Conservation (phyloP, 352 stramenopile species). For the Plasmopara halstedii region DNA sequence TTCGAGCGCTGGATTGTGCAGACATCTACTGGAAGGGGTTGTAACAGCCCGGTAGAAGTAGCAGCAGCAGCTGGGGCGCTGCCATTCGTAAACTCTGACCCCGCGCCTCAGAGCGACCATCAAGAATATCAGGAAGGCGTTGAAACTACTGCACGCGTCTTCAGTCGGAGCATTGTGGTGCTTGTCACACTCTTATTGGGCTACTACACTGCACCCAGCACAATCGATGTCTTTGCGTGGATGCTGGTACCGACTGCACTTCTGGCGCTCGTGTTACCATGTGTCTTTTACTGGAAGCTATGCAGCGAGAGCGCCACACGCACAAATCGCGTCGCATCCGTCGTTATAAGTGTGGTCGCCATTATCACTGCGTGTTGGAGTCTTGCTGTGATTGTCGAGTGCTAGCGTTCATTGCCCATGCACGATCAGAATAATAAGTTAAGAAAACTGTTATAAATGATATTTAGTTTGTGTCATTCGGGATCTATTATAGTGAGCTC, state of each 20-base stretch:
- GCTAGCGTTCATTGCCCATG: too few relatives aligned
- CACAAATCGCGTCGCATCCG: slow-evolving; percentile 33
- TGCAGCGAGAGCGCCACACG: slow-evolving; percentile 51
- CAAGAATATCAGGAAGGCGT: slow-evolving; percentile 17
- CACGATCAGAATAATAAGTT: too few relatives aligned
- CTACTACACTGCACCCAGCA: slow-evolving; percentile 45
- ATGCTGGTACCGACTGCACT: slow-evolving; percentile 57
- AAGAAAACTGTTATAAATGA: too few relatives aligned
- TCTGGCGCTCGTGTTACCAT: slow-evolving; percentile 53
- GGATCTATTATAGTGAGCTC: background rate
- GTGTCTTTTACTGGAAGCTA: slow-evolving; percentile 61
- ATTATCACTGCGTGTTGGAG: slow-evolving; percentile 43
- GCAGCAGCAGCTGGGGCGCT: slow-evolving; percentile 12
- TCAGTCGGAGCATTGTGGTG: slow-evolving; percentile 45
- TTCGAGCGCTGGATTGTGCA: slow-evolving; percentile 50
- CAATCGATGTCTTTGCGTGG: slow-evolving; percentile 51
- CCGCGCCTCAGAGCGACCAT: slow-evolving; percentile 3
- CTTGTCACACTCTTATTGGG: slow-evolving; percentile 39
- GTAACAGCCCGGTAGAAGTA: slow-evolving; percentile 16
- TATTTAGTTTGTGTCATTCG: too few relatives aligned
- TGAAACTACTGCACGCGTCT: slow-evolving; percentile 30
- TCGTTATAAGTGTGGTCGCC: slow-evolving; percentile 36
- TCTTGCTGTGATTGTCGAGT: slow-evolving; percentile 41
- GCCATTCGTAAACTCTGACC: slow-evolving; percentile 15
- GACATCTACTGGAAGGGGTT: slow-evolving; percentile 10